These are phyloP conservation scores for Fusarium sublunatum DNA, from an alignment of 2,329 filamentous ascomycete species.

Conservation along the genomic window DNA sequence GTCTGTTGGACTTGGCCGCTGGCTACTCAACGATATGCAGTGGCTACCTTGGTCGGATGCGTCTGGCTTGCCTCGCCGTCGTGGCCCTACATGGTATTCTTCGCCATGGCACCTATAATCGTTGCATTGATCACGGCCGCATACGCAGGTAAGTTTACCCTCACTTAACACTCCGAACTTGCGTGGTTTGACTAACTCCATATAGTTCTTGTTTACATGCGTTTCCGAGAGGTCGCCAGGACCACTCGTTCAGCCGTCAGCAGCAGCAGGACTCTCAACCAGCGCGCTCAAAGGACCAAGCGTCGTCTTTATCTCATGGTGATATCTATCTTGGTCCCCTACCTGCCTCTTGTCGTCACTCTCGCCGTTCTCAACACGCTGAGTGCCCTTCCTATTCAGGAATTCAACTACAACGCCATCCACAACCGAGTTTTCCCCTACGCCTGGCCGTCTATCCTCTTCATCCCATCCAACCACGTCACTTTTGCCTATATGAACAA, in stretches of 20 bases:
- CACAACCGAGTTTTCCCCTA: conserved; percentile 53
- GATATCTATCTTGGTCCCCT: conserved; percentile 62
- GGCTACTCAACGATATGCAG: conserved; percentile 59
- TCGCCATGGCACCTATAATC: conserved; percentile 58
- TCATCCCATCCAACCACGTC: conserved; percentile 56
- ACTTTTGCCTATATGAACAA: conserved; percentile 57
- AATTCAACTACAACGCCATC: conserved; percentile 57
- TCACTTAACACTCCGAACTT: neutral
- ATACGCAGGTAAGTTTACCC: conserved; percentile 59
- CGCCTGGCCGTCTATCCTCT: conserved; percentile 62
- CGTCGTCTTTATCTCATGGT: conserved; percentile 68
- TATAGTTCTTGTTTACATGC: conserved; percentile 59
- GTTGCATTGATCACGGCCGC: conserved; percentile 58
- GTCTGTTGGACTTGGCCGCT: conserved; percentile 61
- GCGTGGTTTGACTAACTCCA: neutral
- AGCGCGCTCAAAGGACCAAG: conserved; percentile 60
- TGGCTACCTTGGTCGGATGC: conserved; percentile 65
- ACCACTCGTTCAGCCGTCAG: conserved; percentile 55
- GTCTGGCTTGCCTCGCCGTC: conserved; percentile 56
- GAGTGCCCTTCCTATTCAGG: conserved; percentile 40
- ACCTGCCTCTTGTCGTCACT: conserved; percentile 60
- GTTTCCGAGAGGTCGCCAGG: conserved; percentile 60
- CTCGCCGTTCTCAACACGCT: conserved; percentile 57
- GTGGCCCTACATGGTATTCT: conserved; percentile 63
- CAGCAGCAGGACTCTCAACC: conserved; percentile 54